Evolutionary conservation across 768 basidiomycete genomes (phyloP), one percentile per base, ranked within the genome.

Genomic region (Russula earlei): DNA sequence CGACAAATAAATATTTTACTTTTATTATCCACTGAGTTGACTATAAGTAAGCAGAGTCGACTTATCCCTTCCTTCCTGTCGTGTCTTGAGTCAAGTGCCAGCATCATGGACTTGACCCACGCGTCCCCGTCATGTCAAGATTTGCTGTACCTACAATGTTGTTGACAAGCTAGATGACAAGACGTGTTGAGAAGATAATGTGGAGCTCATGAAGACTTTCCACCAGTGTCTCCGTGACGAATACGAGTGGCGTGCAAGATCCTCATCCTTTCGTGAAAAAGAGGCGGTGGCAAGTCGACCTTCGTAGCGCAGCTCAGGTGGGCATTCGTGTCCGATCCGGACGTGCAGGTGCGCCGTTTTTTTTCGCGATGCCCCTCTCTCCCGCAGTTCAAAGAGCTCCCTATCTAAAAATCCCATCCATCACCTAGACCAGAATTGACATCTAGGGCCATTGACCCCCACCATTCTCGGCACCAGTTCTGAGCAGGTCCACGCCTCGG

Each of bases 391-490:
- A n/a, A n/a, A n/a, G 1, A 14, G 11, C 34, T 14, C n/a, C n/a
- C n/a, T n/a, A n/a, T n/a, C n/a, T 36, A n/a, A 14, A 27, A 2
- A 20, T 22, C 6, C 8, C 4, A 5, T 7, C 9, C 14, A 9
- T 4, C 10, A 9, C 0, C 24, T 15, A 91, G 87, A 90, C 91
- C 20, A 96, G 95, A 2, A 85, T 98, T 25, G 96, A 99, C 66
- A 98, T 99, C 51, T 98, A 94, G 96, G 96, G 0, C 96, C 96
- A 0, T 99, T 96, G 4, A 96, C 98, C 61, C 96, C 96, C 25
- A 91, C 93, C 25, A 89, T 99, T 58, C 80, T 98, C 38, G 96
- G 96, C 25, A 86, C 98, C 40, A 84, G 90, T 15, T 83, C 84
- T 5, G 91, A 93, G 66, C 87, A 90, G 63, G 87, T 99, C 6